Evolutionary conservation across 805 yeast species (phyloP).

Genomic region (Yamadazyma tumulicola): DNA sequence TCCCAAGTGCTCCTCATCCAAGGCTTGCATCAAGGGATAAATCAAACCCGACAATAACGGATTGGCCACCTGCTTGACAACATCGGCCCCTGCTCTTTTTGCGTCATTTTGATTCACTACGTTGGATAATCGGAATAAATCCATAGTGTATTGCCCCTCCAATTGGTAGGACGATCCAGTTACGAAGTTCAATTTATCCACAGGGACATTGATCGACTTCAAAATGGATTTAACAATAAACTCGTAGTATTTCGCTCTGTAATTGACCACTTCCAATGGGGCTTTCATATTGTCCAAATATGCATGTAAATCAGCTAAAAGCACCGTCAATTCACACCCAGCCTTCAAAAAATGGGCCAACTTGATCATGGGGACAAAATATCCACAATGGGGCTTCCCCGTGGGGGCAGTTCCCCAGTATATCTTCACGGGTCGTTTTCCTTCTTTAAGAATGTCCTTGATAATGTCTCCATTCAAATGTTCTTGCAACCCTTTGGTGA

Average conservation of each 20-base stretch:
- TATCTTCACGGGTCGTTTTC: constrained; percentile 76
- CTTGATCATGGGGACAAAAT: constrained; percentile 97
- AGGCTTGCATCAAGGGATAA: constrained; percentile 98
- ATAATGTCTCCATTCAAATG: constrained; percentile 85
- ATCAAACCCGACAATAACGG: constrained; percentile 91
- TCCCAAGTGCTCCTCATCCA: constrained; percentile 86
- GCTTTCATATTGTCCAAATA: constrained; percentile 98
- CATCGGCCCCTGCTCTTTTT: constrained; percentile 99
- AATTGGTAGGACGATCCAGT: constrained; percentile 90
- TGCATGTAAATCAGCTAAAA: constrained; percentile 95
- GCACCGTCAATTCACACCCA: constrained; percentile 89
- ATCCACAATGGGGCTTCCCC: constrained; percentile 98
- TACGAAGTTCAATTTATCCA: constrained; percentile 80
- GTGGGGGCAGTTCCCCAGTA: constrained; percentile 99
- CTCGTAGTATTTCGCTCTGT: constrained; percentile 90
- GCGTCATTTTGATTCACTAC: constrained; percentile 91
- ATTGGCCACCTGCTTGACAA: constrained; percentile 93
- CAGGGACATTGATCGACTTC: constrained; percentile 83
- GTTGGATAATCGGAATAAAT: constrained; percentile 81
- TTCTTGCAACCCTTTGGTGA: constrained; percentile 87
- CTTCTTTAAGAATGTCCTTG: constrained; percentile 74
- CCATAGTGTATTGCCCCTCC: constrained; percentile 76
- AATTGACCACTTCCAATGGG: constrained; percentile 82
- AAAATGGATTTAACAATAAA: constrained; percentile 78
- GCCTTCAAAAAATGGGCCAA: constrained; percentile 93